These are phyloP conservation scores for maize (Zea mays) DNA, from an alignment of 176 grass and related monocot genomes.

Conservation along the genomic window Zm-B73-REFERENCE-NAM-5.0 NC_050103.1:138397501-138398000, in stretches of 20 bases:
- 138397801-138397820: neutral
- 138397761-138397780: neutral
- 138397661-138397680: too few species aligned
- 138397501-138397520: slow-evolving; percentile 85
- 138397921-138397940: too few species aligned
- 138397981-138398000: too few species aligned
- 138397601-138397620: neutral
- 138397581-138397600: neutral
- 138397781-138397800: neutral
- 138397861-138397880: too few species aligned
- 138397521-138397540: neutral
- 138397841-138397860: neutral
- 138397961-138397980: too few species aligned
- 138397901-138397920: too few species aligned
- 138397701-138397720: neutral
- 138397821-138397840: neutral
- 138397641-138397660: too few species aligned
- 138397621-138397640: neutral
- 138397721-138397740: slow-evolving; percentile 5
- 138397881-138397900: too few species aligned
- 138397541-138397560: neutral
- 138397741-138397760: neutral
- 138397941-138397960: too few species aligned
- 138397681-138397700: too few species aligned
- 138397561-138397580: neutral